These are phyloP conservation scores for Fusarium luffae DNA, from an alignment of 2,329 filamentous ascomycete genomes.

Conservation along the genomic window DNA sequence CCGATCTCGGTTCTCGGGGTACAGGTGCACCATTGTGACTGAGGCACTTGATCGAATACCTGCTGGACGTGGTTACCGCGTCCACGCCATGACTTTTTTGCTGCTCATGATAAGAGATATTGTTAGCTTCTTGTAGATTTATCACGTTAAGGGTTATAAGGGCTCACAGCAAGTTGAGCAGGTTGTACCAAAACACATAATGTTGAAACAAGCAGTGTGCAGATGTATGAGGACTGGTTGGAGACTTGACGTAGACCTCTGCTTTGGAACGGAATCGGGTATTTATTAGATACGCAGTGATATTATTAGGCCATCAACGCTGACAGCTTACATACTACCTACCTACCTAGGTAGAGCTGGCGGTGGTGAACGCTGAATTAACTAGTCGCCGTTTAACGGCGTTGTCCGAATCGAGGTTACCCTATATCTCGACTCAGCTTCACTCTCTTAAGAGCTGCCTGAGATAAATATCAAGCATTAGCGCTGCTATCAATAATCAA, in stretches of 20 bases:
- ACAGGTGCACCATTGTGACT: constrained; percentile 62
- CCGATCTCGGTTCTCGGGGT: constrained; percentile 56
- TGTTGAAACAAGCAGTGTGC: constrained; percentile 13
- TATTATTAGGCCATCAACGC: neutral
- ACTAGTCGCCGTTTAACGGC: constrained; percentile 3
- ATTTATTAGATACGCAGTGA: neutral
- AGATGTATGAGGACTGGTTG: neutral
- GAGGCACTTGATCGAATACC: constrained; percentile 57
- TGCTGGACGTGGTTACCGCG: constrained; percentile 60
- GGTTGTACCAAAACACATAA: constrained; percentile 56
- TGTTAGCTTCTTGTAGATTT: neutral
- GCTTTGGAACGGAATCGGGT: neutral
- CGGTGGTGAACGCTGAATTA: constrained; percentile 13
- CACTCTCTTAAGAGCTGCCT: neutral
- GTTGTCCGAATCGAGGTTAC: neutral
- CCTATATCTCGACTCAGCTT: neutral
- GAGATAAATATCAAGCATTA: neutral
- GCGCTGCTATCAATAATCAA: neutral
- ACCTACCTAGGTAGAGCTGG: neutral
- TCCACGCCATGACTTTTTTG: constrained; percentile 62
- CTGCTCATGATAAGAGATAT: constrained; percentile 42
- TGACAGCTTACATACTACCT: too few relatives aligned
- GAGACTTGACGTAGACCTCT: neutral
- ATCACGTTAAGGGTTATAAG: neutral
- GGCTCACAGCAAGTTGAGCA: constrained; percentile 57